Evolutionary conservation across 1,284 basidiomycete species (phyloP), one percentile per base, ranked within the genome.

Genomic region (Marasmius sp.): DNA sequence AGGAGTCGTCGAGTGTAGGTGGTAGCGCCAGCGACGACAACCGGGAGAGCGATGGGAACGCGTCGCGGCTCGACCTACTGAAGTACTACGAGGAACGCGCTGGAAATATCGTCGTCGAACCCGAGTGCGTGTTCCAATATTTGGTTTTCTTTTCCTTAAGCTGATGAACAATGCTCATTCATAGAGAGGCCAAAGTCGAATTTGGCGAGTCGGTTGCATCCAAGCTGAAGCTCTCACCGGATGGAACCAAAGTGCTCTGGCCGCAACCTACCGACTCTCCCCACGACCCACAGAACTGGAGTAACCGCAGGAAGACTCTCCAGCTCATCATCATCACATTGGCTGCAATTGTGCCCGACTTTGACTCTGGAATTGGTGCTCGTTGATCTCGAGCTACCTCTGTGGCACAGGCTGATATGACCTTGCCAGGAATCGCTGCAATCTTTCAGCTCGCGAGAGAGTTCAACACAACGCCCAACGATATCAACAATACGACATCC

Each of bases 341-440:
- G 41, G 86, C 88, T 9, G 85, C 88, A 3, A 83, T 89, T 45
- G 82, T 88, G 10, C 88, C 88, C 0, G 88, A 89, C 67, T 89
- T 89, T 64, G 85, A 87, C 65, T 88, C 86, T 12, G 86, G 84
- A 0, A 86, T 87, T 63, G 86, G 87, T 85, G 27, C 57, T 78
- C 66, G n/a, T 41, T 36, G 36, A 37, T 50, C 38, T 33, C 45
- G 14, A 61, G 55, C 39, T 58, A 50, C 14, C 34, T 12, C 22
- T 9, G 33, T 0, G 8, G 22, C 45, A n/a, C 16, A 22, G 16
- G 49, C 41, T 49, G 16, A 58, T 5, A 34, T 33, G 14, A n/a
- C 18, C 11, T 38, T 38, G 27, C 14, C 38, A 85, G 84, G 84
- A 65, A 87, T 87, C 65, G 83, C 85, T 11, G 72, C 76, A 5